Evolutionary conservation across 2,329 filamentous ascomycete genomes (phyloP).

Genomic region (Bretziella fagacearum): DNA sequence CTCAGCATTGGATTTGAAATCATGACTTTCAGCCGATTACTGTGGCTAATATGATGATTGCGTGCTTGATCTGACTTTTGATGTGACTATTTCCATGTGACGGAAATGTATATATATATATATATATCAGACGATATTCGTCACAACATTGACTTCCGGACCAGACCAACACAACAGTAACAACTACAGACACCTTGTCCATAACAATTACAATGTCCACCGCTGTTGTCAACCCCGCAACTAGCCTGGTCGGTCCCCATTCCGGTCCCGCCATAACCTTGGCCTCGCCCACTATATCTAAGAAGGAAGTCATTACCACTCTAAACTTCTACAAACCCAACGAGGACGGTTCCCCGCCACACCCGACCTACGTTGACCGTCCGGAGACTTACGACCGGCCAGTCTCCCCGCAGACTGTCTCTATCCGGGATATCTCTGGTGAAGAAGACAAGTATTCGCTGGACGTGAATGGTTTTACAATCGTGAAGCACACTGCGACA

Average conservation of each 20-base stretch:
- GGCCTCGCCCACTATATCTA: neutral
- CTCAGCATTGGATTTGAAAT: neutral
- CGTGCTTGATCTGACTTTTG: neutral
- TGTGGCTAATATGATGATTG: no score
- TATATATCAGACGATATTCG: neutral
- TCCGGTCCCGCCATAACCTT: neutral
- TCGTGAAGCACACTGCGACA: conserved; percentile 20
- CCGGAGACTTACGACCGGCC: conserved; percentile 23
- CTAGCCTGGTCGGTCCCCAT: conserved; percentile 5
- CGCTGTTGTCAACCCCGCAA: conserved; percentile 14
- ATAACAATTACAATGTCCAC: conserved; percentile 15
- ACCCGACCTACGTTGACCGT: conserved; percentile 21
- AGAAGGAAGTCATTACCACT: conserved; percentile 16
- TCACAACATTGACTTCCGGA: neutral
- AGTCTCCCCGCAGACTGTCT: conserved; percentile 18
- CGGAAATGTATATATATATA: neutral
- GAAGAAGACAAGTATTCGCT: conserved; percentile 26
- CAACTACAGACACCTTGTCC: neutral
- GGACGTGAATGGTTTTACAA: conserved; percentile 27
- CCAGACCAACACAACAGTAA: neutral
- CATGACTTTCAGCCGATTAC: neutral
- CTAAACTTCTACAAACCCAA: conserved; percentile 27
- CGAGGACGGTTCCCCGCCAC: conserved; percentile 26
- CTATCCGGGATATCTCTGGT: conserved; percentile 24
- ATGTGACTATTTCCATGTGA: neutral